Evolutionary conservation across 208 protist species (phyloP).

Genomic region (Wallacemonas sp.): DNA sequence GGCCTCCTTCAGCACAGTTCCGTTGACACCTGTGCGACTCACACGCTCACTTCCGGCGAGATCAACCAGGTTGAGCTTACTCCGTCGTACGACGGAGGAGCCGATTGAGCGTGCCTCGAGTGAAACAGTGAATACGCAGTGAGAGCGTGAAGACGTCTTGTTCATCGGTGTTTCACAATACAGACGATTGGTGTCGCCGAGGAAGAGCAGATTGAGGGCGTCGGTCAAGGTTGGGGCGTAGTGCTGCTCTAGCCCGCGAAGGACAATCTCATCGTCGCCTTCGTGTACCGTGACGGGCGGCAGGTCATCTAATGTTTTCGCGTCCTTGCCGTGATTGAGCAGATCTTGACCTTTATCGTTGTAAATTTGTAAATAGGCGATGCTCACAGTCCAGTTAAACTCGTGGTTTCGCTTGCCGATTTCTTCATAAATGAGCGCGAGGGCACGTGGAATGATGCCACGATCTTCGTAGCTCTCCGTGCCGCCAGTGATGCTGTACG

Average conservation of each 20-base stretch:
- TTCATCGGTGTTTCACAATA: conserved; percentile 94
- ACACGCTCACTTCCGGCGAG: conserved; percentile 93
- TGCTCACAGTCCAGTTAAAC: conserved; percentile 44
- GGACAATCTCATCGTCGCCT: conserved; percentile 50
- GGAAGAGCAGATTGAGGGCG: conserved; percentile 81
- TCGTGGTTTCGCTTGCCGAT: conserved; percentile 33
- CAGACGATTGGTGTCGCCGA: conserved; percentile 85
- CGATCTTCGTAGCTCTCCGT: conserved; percentile 83
- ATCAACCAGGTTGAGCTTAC: conserved; percentile 91
- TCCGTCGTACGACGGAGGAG: conserved; percentile 56
- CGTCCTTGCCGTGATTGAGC: conserved; percentile 89
- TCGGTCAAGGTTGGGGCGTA: conserved; percentile 63
- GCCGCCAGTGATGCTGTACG: conserved; percentile 90
- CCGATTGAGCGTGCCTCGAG: conserved; percentile 56
- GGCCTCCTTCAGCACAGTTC: conserved; percentile 68
- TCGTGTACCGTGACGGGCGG: conserved; percentile 70
- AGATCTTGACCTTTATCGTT: conserved; percentile 91
- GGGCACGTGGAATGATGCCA: conserved; percentile 86
- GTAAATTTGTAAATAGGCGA: conserved; percentile 92
- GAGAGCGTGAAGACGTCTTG: conserved; percentile 90
- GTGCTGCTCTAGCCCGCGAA: conserved; percentile 73
- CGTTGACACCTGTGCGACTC: conserved; percentile 80
- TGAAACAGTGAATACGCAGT: conserved; percentile 90
- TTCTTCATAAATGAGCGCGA: conserved; percentile 84
- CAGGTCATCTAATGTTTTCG: conserved; percentile 70